Evolutionary conservation across 257 asterid species (phyloP).

Genomic region (Capsicum rhomboideum): DNA sequence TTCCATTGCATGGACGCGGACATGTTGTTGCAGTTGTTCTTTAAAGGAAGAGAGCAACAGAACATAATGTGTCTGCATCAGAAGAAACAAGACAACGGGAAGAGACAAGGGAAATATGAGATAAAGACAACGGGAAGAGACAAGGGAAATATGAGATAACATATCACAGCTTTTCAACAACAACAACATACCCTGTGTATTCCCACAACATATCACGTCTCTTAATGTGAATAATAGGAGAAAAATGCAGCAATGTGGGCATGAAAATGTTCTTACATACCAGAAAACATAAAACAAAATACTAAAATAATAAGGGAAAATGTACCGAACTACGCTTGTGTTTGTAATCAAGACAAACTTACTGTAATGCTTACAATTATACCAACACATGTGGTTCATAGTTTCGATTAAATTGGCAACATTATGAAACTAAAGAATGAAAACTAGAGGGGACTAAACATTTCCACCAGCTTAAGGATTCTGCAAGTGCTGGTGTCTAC

Average conservation of each 20-base stretch:
- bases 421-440: neutral
- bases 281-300: neutral
- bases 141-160: constrained; percentile 17
- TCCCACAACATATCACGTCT: neutral
- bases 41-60: constrained; percentile 87
- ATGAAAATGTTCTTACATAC: neutral
- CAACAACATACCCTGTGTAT: too few species aligned
- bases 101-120: constrained; percentile 17
- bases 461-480: neutral
- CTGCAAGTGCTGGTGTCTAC: neutral
- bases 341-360: neutral
- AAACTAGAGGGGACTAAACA: neutral
- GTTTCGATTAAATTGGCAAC: neutral
- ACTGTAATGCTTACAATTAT: neutral
- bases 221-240: neutral
- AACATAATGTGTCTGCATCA: constrained; percentile 81
- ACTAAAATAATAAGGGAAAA: neutral
- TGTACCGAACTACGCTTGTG: neutral
- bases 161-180: too few species aligned
- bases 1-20: constrained; percentile 99
- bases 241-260: neutral
- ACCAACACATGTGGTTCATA: neutral
- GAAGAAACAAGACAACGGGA: neutral
- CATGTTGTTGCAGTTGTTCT: constrained; percentile 98
- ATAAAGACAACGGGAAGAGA: neutral